Base-by-base conservation (phyloP, 169 alveolate genomes). In the Eimeria necatrix region DNA sequence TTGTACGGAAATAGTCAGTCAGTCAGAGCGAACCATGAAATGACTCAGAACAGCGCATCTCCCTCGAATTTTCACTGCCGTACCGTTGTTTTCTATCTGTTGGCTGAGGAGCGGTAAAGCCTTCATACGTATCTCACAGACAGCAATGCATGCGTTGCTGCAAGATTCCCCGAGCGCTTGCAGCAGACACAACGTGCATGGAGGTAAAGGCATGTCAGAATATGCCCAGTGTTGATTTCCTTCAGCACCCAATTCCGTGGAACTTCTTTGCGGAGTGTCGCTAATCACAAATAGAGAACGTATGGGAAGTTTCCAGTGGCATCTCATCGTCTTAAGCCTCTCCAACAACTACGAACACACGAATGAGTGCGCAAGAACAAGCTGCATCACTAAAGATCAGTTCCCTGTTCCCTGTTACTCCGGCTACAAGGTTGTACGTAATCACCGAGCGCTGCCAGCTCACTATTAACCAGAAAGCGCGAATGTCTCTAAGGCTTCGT, bases 51-150 rank as follows among this genome's bases (percentile, higher is more conserved):
- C 51, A 80, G 26, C 71, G 70, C 51, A 7, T 52, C 70, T 32
- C 59, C 32, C 71, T 14, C 9, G 16, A 20, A 56, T 16, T 10
- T 3, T 24, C n/a, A 68, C n/a, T 12, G 78, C 78, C 91, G 53
- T 84, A 84, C 91, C 91, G 32, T 46, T 56, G 56, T 59, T 26
- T 84, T n/a, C 56, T 4, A 32, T 18, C 46, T 20, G 41, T 32
- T n/a, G 48, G 76, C 78, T 84, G 48, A 84, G 56, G 16, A 84
- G 76, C 73, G 91, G 91, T 41, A 84, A 48, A 41, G 91, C 91
- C 46, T 60, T 53, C 76, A 84, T 56, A 52, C 91, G 59, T 32
- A 60, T 56, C 91, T 84, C 91, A 4, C 78, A 59, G 20, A 84
- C 22, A 26, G 80, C 16, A 12, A 56, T 32, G 16, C 91, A 84